A percentile compares a stretch with the other conserved stretches of the same genome.
phyloP scores from a whole-genome alignment of 1,139 yeast species.

The Debaryomyces sp. region DNA sequence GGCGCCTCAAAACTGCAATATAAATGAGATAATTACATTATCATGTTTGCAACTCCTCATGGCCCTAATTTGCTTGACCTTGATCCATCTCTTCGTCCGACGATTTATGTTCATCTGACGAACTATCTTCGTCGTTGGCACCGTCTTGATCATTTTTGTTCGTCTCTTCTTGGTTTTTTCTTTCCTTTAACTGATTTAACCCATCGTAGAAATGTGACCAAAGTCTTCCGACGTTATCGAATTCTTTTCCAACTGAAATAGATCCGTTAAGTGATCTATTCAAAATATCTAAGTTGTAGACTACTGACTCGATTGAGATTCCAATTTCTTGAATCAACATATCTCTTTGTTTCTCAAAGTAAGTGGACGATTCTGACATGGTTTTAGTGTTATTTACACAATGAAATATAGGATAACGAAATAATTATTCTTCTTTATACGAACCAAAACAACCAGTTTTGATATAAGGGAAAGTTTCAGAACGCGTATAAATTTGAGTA shows the following conservation, averaged over 20 bases:
- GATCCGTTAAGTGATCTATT: constrained; percentile 46
- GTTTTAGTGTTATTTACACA: neutral
- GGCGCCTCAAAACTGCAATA: neutral
- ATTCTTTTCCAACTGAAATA: constrained; percentile 49
- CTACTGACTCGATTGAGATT: constrained; percentile 42
- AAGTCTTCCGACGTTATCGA: constrained; percentile 46
- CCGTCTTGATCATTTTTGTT: neutral
- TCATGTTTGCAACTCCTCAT: neutral
- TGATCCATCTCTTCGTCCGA: neutral
- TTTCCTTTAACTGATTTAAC: constrained; percentile 25
- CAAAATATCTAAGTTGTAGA: constrained; percentile 41
- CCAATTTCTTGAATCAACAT: constrained; percentile 47
- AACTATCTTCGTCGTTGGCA: neutral
- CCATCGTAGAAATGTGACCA: constrained; percentile 50
- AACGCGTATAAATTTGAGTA: constrained; percentile 3
- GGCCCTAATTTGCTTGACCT: neutral
- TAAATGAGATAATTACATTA: too few species aligned
- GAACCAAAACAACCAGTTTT: neutral
- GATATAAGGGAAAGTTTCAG: neutral
- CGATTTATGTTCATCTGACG: neutral
- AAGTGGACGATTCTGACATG: constrained; percentile 12
- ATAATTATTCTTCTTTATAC: neutral
- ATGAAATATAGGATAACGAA: neutral
- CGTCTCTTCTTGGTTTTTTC: constrained; percentile 1
- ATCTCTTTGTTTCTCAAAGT: constrained; percentile 49